Percentiles rank a stretch among this genome's conserved stretches.
phyloP scores from a whole-genome alignment of 192 early-diverging fungal species.

The Fimicolochytrium jonesii region DNA sequence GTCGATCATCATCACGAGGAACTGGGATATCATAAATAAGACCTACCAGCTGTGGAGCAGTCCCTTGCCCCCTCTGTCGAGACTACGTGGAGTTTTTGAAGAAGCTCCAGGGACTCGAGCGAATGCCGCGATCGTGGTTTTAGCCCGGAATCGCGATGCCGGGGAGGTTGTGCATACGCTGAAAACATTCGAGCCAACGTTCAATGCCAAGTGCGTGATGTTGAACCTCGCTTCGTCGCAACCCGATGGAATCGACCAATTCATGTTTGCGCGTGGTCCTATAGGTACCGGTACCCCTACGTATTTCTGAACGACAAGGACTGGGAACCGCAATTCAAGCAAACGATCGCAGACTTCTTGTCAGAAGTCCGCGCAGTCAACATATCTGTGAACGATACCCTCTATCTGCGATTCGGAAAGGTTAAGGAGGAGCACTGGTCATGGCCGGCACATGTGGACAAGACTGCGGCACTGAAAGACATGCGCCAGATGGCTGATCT shows the following conservation, averaged over 20 bases:
- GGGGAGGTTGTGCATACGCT: constrained; percentile 61
- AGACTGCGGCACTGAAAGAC: neutral
- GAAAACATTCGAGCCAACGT: constrained; percentile 64
- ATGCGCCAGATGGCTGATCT: neutral
- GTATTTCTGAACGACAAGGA: constrained; percentile 74
- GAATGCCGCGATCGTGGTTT: constrained; percentile 5
- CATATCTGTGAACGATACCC: too few species aligned
- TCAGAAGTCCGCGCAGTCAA: too few species aligned
- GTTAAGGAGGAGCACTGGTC: constrained; percentile 5
- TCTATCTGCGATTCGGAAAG: constrained; percentile 48
- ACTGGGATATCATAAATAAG: too few species aligned
- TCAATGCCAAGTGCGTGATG: constrained; percentile 61
- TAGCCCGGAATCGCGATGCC: constrained; percentile 58
- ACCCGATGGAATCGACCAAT: too few species aligned
- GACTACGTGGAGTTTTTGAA: neutral
- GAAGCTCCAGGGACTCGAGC: neutral
- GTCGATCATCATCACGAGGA: too few species aligned
- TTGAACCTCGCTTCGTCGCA: too few species aligned
- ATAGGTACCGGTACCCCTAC: constrained; percentile 64
- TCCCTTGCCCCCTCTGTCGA: neutral
- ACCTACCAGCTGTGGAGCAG: neutral
- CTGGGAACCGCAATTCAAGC: constrained; percentile 60
- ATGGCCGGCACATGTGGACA: neutral
- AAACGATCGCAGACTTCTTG: neutral
- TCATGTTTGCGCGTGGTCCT: too few species aligned